Conservation (phyloP, 108 stramenopile species). For the Cyclotella distinguenda region DNA sequence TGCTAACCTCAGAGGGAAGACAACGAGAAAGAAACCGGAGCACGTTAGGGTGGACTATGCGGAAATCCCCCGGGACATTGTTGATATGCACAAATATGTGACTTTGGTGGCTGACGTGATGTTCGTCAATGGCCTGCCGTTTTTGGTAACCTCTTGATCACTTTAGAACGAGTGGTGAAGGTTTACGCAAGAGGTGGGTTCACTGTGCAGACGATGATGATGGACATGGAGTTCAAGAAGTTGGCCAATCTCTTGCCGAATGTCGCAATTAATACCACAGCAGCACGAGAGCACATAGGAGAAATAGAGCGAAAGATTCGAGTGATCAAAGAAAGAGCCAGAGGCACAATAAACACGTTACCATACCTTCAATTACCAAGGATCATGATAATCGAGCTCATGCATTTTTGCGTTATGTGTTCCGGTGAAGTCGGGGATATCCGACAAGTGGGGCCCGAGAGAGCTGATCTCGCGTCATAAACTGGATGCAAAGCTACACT, state of each 20-base stretch:
- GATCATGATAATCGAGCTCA: slow-evolving; percentile 10
- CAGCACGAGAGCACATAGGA: slow-evolving; percentile 31
- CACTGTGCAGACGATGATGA: background rate
- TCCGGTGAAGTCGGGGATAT: slow-evolving; percentile 30
- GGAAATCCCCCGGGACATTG: slow-evolving; percentile 17
- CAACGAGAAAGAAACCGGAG: background rate
- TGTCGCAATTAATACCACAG: no score
- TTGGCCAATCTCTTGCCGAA: no score
- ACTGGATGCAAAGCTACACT: slow-evolving; percentile 25
- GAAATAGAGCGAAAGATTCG: slow-evolving; percentile 16
- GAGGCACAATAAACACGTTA: slow-evolving; percentile 17
- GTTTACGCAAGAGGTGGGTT: slow-evolving; percentile 22
- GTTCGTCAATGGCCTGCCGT: slow-evolving; percentile 37
- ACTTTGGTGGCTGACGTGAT: slow-evolving; percentile 37
- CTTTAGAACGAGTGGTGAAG: background rate
- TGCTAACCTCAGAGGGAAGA: slow-evolving; percentile 16
- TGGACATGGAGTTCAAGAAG: no score
- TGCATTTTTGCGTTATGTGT: slow-evolving; percentile 20
- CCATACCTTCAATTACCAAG: slow-evolving; percentile 11
- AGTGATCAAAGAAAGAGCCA: slow-evolving; percentile 16
- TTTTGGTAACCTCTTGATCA: slow-evolving; percentile 27
- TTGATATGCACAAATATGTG: slow-evolving; percentile 16
- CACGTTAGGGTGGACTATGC: slow-evolving; percentile 15
- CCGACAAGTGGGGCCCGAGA: background rate
- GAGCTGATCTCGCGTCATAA: slow-evolving; percentile 14